Conservation (phyloP, 345 rosid species). For the Moricandia moricandioides region DNA sequence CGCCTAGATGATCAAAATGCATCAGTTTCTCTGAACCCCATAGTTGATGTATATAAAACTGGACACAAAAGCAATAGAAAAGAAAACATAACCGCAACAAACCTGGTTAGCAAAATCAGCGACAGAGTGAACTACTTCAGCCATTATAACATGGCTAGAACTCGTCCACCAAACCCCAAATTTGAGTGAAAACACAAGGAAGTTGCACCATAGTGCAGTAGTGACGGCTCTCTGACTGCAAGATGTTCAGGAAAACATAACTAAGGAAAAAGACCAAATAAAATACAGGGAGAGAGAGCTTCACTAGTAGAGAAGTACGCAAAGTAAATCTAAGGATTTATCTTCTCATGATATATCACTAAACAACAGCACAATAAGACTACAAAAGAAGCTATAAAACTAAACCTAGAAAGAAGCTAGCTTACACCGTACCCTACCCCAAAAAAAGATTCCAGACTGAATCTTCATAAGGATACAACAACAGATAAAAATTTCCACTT, state of each 20-base stretch:
- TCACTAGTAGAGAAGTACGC: not conserved
- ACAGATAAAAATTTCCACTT: not conserved
- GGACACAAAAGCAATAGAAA: not conserved
- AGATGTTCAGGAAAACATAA: slow-evolving; percentile 16
- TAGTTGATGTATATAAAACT: not conserved
- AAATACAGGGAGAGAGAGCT: not conserved
- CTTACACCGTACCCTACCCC: not conserved
- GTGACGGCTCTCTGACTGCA: slow-evolving; percentile 93
- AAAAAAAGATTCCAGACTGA: not conserved
- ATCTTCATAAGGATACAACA: not conserved
- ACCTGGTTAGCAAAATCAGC: slow-evolving; percentile 99
- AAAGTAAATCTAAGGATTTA: not conserved
- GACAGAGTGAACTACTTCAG: slow-evolving; percentile 88
- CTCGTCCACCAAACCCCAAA: slow-evolving; percentile 86
- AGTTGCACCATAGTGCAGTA: slow-evolving; percentile 94
- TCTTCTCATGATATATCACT: not conserved
- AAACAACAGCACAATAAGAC: not conserved
- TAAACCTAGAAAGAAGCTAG: not conserved
- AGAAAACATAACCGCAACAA: not conserved
- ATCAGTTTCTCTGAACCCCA: slow-evolving; percentile 40
- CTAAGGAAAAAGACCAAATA: slow-evolving; percentile 16
- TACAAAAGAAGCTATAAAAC: not conserved
- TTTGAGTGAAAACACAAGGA: slow-evolving; percentile 92
- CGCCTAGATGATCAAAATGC: slow-evolving; percentile 53
- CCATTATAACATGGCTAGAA: slow-evolving; percentile 95